phyloP scores from a whole-genome alignment of 352 stramenopile species.

The Phytophthora rubi region DNA sequence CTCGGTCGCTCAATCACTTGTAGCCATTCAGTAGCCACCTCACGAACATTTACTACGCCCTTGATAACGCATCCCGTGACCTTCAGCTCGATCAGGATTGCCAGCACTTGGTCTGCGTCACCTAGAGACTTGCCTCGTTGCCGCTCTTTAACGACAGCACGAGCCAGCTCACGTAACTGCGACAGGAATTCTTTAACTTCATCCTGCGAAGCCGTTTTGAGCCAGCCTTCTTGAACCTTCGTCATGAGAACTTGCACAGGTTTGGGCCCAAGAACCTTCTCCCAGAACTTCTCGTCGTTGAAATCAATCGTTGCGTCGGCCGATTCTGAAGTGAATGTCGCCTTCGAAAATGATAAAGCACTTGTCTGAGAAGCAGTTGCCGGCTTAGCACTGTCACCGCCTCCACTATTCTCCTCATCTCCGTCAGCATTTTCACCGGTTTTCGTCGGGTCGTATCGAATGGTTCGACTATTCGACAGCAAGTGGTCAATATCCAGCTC shows the following conservation, averaged over 20 bases:
- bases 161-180: constrained; percentile 78
- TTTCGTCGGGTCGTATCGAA: constrained; percentile 85
- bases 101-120: constrained; percentile 86
- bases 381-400: constrained; percentile 44
- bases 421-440: constrained; percentile 46
- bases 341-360: constrained; percentile 89
- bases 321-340: constrained; percentile 86
- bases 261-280: constrained; percentile 90
- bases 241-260: constrained; percentile 88
- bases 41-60: constrained; percentile 74
- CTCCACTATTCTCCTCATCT: constrained; percentile 46
- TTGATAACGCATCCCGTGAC: constrained; percentile 84
- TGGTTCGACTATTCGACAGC: constrained; percentile 85
- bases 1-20: constrained; percentile 90
- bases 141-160: constrained; percentile 83
- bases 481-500: constrained; percentile 91
- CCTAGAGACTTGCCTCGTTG: constrained; percentile 84
- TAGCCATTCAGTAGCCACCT: constrained; percentile 80
- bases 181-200: constrained; percentile 86
- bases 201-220: constrained; percentile 71
- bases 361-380: constrained; percentile 55
- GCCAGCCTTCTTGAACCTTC: constrained; percentile 87
- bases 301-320: constrained; percentile 91
- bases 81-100: constrained; percentile 90
- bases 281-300: constrained; percentile 92